phyloP scores from a whole-genome alignment of 139 green algal genomes.

The Desmodesmus armatus region DNA sequence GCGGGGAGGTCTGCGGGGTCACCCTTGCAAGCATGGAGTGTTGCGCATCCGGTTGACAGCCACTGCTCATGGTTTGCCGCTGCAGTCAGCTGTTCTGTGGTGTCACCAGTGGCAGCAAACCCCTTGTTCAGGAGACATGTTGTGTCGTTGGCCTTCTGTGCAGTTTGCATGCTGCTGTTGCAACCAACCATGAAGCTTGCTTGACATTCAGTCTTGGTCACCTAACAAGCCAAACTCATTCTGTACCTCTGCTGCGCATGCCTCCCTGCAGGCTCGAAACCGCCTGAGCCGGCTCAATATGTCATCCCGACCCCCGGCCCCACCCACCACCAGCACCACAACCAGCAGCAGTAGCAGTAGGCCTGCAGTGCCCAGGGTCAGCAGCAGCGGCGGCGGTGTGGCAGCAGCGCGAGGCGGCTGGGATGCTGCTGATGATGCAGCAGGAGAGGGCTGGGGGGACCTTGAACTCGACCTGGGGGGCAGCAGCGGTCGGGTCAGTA shows the following conservation, averaged over 20 bases:
- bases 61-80: too few relatives aligned
- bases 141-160: background rate
- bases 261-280: conserved; percentile 30
- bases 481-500: background rate
- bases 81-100: too few relatives aligned
- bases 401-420: conserved; percentile 14
- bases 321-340: background rate
- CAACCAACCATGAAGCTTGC: background rate
- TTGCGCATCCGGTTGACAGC: too few relatives aligned
- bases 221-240: background rate
- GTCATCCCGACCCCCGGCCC: background rate
- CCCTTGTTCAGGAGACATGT: background rate
- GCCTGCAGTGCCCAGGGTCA: background rate
- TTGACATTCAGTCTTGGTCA: background rate
- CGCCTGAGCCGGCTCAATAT: conserved; percentile 16
- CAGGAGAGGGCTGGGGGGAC: conserved; percentile 43
- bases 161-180: background rate
- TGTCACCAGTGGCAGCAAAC: too few relatives aligned
- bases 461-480: conserved; percentile 12
- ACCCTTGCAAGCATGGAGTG: background rate
- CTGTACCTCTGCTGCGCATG: background rate
- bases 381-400: conserved; percentile 21
- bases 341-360: conserved; percentile 7
- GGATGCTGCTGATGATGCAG: conserved; percentile 29
- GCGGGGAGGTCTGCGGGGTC: background rate